Evolutionary conservation across 495 filamentous ascomycete species (phyloP).

Genomic region (Corynascus novoguineensis): DNA sequence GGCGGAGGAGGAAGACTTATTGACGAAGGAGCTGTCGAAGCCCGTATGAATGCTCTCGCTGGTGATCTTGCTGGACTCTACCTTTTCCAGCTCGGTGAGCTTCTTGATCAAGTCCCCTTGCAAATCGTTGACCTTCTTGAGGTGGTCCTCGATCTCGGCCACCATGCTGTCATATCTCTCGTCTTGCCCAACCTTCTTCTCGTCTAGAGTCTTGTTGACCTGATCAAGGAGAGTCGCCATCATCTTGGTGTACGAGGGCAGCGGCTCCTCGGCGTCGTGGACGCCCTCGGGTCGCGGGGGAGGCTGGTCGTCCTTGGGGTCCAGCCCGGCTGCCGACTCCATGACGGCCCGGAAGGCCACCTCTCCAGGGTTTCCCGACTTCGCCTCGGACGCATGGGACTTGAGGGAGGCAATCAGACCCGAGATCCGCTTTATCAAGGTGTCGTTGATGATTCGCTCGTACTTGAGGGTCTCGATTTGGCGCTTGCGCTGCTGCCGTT

Average conservation of each 20-base stretch:
- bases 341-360: conserved; percentile 82
- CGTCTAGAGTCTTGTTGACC: conserved; percentile 83
- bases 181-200: conserved; percentile 49
- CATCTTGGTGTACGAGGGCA: conserved; percentile 90
- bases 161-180: conserved; percentile 67
- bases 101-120: conserved; percentile 67
- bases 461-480: conserved; percentile 90
- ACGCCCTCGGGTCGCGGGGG: conserved; percentile 69
- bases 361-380: conserved; percentile 61
- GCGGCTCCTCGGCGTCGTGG: conserved; percentile 62
- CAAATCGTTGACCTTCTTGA: conserved; percentile 67
- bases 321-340: conserved; percentile 54
- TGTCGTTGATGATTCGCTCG: conserved; percentile 89
- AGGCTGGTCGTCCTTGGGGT: conserved; percentile 68
- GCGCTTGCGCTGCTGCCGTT: conserved; percentile 74
- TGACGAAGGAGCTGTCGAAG: conserved; percentile 75
- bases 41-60: conserved; percentile 89
- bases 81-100: conserved; percentile 77
- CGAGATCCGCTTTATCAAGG: conserved; percentile 76
- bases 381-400: conserved; percentile 60
- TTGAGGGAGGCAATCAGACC: conserved; percentile 66
- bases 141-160: conserved; percentile 67
- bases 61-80: conserved; percentile 85
- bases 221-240: conserved; percentile 87
- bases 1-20: conserved; percentile 47